These are phyloP conservation scores for Carex scoparia DNA, from an alignment of 176 grass and related monocot genomes.

Conservation along the genomic window DNA sequence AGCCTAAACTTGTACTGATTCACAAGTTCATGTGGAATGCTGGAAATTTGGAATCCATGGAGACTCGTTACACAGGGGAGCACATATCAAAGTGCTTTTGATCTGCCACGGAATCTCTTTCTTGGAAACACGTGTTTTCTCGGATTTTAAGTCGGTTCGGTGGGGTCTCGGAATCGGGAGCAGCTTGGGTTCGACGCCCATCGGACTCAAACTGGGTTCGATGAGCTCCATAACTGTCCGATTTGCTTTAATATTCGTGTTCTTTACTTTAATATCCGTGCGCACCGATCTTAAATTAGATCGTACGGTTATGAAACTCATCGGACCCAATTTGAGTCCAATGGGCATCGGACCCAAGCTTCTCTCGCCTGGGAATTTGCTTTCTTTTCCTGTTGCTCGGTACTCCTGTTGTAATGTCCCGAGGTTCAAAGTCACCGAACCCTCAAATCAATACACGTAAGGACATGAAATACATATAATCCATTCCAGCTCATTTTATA, in stretches of 20 bases:
- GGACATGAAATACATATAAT: neutral
- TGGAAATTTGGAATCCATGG: neutral
- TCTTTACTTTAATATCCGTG: too few species aligned
- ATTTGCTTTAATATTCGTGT: too few species aligned
- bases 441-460: neutral
- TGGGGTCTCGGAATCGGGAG: neutral
- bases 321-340: too few species aligned
- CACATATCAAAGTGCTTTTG: neutral
- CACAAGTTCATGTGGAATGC: too few species aligned
- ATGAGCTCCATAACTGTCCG: too few species aligned
- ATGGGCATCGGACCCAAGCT: too few species aligned
- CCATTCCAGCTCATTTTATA: neutral
- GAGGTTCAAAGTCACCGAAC: too few species aligned
- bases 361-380: neutral
- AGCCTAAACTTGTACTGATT: too few species aligned
- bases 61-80: neutral
- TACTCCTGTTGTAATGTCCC: neutral
- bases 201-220: too few species aligned
- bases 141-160: neutral
- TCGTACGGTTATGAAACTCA: too few species aligned
- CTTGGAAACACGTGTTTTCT: neutral
- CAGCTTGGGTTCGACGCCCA: too few species aligned
- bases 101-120: neutral
- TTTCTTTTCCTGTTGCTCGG: neutral
- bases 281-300: too few species aligned